phyloP scores from a whole-genome alignment of 371 early-diverging fungal genomes.

The Smittium mucronatum region DNA sequence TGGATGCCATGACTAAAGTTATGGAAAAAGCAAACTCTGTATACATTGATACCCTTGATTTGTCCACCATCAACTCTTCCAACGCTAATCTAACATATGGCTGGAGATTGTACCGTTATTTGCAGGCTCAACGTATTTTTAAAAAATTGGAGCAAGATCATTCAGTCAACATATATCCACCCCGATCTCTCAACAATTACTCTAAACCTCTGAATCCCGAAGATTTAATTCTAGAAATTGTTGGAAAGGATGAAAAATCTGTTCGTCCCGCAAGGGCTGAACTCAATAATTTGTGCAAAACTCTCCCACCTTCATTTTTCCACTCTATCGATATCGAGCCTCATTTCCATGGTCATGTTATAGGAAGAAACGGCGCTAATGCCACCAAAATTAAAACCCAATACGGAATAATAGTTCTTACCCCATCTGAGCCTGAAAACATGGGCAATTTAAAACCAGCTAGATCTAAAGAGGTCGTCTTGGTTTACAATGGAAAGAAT shows the following conservation, averaged over 20 bases:
- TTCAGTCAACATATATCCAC: constrained; percentile 32
- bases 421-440: constrained; percentile 10
- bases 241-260: constrained; percentile 41
- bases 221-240: constrained; percentile 39
- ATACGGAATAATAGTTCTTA: neutral
- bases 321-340: constrained; percentile 60
- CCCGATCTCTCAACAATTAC: constrained; percentile 9
- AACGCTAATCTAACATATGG: constrained; percentile 40
- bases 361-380: constrained; percentile 65
- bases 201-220: constrained; percentile 13
- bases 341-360: constrained; percentile 63
- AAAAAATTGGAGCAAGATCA: constrained; percentile 45
- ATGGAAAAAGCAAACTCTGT: constrained; percentile 63
- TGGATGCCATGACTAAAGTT: constrained; percentile 52
- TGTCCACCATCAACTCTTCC: constrained; percentile 35
- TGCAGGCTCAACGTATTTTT: constrained; percentile 53
- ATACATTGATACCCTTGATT: constrained; percentile 29
- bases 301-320: constrained; percentile 44
- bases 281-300: constrained; percentile 30
- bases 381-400: constrained; percentile 26
- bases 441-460: constrained; percentile 12
- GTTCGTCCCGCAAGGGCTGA: constrained; percentile 43
- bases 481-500: constrained; percentile 52
- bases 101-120: constrained; percentile 44
- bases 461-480: constrained; percentile 38